These are phyloP conservation scores for Sporobolomyces phaffii DNA, from an alignment of 768 basidiomycete genomes.

Conservation along the genomic window DNA sequence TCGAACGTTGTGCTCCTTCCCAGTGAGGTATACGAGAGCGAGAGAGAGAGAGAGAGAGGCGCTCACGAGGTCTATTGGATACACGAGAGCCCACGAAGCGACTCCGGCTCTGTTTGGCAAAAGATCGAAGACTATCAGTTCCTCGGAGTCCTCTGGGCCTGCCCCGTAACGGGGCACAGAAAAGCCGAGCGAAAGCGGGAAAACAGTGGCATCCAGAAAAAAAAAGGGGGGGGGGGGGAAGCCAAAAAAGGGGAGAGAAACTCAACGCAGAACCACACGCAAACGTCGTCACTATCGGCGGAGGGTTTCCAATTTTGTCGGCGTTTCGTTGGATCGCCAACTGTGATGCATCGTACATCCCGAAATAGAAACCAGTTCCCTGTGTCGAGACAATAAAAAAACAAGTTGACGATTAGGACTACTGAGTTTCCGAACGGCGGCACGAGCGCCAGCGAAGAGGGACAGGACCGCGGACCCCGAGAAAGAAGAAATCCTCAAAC, in stretches of 20 bases:
- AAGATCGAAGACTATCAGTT: no score
- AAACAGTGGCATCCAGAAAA: no score
- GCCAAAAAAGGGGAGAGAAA: no score
- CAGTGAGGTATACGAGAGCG: no score
- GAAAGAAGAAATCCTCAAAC: not conserved
- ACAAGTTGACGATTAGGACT: no score
- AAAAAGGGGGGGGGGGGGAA: no score
- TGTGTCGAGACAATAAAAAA: not conserved
- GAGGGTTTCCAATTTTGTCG: conserved; percentile 17
- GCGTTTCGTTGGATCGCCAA: conserved; percentile 14
- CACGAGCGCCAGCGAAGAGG: not conserved
- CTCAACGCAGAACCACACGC: conserved; percentile 35
- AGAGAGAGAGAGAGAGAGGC: no score
- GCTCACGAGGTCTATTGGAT: conserved; percentile 13
- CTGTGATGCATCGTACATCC: conserved; percentile 42
- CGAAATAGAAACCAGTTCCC: conserved; percentile 44
- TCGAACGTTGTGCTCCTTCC: not conserved
- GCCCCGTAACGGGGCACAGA: no score
- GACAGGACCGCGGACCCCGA: no score
- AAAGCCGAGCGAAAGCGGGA: no score
- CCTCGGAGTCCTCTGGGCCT: no score
- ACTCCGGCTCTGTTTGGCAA: conserved; percentile 23
- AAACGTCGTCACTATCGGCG: conserved; percentile 32
- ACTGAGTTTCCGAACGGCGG: no score
- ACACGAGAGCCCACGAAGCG: conserved; percentile 34